Percentiles rank a stretch among this genome's conserved stretches.
These are phyloP conservation scores for Tympanopsis confertula DNA, from an alignment of 2,329 filamentous ascomycete species.

Conservation along the genomic window DNA sequence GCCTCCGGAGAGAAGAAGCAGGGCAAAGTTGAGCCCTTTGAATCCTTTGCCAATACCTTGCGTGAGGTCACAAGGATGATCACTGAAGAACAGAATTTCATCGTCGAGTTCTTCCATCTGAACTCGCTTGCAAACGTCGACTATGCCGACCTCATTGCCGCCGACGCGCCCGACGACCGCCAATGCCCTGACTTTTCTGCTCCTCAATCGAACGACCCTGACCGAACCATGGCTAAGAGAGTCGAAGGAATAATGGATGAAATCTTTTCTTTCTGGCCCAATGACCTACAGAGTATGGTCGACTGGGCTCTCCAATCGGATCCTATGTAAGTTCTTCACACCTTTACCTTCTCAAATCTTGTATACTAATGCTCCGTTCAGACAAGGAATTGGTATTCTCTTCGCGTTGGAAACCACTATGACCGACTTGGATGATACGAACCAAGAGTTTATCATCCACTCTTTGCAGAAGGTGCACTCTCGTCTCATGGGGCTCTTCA, in stretches of 20 bases:
- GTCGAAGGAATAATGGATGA: constrained; percentile 56
- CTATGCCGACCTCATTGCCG: constrained; percentile 49
- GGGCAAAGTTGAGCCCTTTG: constrained; percentile 26
- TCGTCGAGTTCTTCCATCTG: constrained; percentile 61
- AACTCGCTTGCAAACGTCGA: constrained; percentile 47
- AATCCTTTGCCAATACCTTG: constrained; percentile 49
- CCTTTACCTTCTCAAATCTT: not conserved
- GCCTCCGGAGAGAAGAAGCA: not conserved
- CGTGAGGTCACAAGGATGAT: constrained; percentile 54
- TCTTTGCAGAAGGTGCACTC: constrained; percentile 49
- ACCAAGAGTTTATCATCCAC: constrained; percentile 56
- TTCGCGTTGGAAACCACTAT: constrained; percentile 50
- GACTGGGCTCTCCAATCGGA: constrained; percentile 53
- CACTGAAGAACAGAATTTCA: constrained; percentile 60
- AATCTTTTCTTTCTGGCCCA: constrained; percentile 53
- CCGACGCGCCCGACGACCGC: constrained; percentile 39
- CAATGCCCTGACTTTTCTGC: constrained; percentile 42
- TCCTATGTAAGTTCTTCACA: constrained; percentile 36
- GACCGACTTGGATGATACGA: constrained; percentile 52
- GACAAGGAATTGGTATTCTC: constrained; percentile 58
- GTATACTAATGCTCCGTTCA: too few relatives aligned
- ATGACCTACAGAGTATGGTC: constrained; percentile 48
- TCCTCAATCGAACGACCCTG: constrained; percentile 52
- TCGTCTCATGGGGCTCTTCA: constrained; percentile 49
- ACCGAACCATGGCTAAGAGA: constrained; percentile 51